Evolutionary conservation across 768 basidiomycete genomes (phyloP).

Genomic region (Boletus insuetus): DNA sequence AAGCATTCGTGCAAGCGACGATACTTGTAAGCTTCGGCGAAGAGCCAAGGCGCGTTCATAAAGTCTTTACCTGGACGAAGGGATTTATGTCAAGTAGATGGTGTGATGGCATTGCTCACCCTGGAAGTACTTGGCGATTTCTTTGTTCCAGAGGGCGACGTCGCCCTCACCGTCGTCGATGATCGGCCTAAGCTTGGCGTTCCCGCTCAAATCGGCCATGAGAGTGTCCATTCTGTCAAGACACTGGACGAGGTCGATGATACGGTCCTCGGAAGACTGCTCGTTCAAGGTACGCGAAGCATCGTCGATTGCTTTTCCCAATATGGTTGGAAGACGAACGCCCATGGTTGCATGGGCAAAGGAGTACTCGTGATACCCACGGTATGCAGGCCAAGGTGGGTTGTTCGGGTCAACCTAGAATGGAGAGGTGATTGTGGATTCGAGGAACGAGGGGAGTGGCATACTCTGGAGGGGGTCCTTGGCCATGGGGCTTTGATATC

Average conservation of each 20-base stretch:
- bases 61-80: conserved; percentile 68
- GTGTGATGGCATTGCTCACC: conserved; percentile 41
- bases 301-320: conserved; percentile 95
- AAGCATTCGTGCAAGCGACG: conserved; percentile 92
- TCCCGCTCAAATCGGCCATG: conserved; percentile 83
- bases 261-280: conserved; percentile 75
- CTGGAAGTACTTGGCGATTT: conserved; percentile 92
- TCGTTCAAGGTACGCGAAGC: conserved; percentile 85
- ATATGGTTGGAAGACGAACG: conserved; percentile 90
- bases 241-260: conserved; percentile 81
- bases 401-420: conserved; percentile 75
- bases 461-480: conserved; percentile 66
- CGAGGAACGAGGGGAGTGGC: not conserved
- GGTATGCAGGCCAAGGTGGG: conserved; percentile 79
- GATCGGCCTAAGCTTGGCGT: conserved; percentile 82
- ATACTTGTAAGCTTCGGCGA: conserved; percentile 94
- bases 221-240: conserved; percentile 88
- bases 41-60: conserved; percentile 96
- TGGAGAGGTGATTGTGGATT: not conserved
- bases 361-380: conserved; percentile 78
- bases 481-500: conserved; percentile 73
- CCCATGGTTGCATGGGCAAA: conserved; percentile 95
- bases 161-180: conserved; percentile 90
- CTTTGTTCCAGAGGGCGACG: conserved; percentile 95
- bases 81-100: not conserved